phyloP scores from a whole-genome alignment of 2,329 filamentous ascomycete species.

The Cordyceps fumosorosea region DNA sequence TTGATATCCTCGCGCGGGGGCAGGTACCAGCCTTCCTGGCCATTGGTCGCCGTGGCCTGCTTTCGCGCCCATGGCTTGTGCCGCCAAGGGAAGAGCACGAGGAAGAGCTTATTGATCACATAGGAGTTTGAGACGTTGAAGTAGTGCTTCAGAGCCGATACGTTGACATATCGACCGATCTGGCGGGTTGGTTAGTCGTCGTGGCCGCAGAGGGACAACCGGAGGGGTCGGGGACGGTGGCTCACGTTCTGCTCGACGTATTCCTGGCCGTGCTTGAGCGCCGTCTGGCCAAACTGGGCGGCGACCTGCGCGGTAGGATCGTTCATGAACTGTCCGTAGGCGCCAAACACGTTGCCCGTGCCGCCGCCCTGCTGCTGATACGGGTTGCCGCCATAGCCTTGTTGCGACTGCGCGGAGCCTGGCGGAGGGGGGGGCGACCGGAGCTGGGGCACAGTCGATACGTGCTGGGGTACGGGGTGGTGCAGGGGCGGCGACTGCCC shows the following conservation, averaged over 20 bases:
- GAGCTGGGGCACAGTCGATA: constrained; percentile 94
- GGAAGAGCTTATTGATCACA: constrained; percentile 84
- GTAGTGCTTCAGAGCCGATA: constrained; percentile 93
- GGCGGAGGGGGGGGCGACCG: constrained; percentile 84
- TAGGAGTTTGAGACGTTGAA: constrained; percentile 99
- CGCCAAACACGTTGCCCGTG: constrained; percentile 52
- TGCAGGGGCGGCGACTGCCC: constrained; percentile 88
- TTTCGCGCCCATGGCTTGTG: constrained; percentile 97
- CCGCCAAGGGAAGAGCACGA: constrained; percentile 95
- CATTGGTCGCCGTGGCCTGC: constrained; percentile 64
- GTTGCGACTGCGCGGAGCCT: constrained; percentile 59
- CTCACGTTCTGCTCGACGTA: constrained; percentile 92
- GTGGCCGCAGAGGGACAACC: background rate
- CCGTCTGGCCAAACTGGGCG: constrained; percentile 87
- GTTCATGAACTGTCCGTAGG: constrained; percentile 89
- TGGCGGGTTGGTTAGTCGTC: background rate
- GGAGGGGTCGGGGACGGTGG: constrained; percentile 12
- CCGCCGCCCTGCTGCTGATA: constrained; percentile 60
- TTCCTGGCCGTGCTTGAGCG: constrained; percentile 85
- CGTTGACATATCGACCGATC: constrained; percentile 71
- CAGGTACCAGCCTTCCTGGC: constrained; percentile 72
- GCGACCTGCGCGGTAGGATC: constrained; percentile 94
- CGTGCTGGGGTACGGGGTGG: constrained; percentile 95
- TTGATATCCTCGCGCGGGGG: constrained; percentile 94
- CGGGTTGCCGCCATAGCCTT: constrained; percentile 62